phyloP scores from a whole-genome alignment of 495 filamentous ascomycete species.

The Filosporella fistucella region DNA sequence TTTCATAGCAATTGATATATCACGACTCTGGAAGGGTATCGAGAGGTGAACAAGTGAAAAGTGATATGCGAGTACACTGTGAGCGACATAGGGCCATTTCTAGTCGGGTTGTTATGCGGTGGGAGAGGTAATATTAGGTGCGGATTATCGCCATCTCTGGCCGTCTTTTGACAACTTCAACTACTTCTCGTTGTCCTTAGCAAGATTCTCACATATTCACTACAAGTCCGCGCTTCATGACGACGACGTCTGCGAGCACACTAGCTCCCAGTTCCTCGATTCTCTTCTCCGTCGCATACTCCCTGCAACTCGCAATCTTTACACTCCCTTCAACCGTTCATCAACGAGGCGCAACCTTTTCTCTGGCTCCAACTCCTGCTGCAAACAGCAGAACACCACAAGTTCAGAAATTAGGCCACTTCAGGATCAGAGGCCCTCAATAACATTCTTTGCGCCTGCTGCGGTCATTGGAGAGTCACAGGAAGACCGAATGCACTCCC shows the following conservation, averaged over 20 bases:
- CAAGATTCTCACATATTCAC: not conserved
- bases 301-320: constrained; percentile 13
- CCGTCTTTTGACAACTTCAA: constrained; percentile 11
- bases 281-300: constrained; percentile 2
- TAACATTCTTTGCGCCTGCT: too few relatives aligned
- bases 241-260: constrained; percentile 13
- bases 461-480: too few relatives aligned
- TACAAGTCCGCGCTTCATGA: constrained; percentile 18
- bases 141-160: constrained; percentile 10
- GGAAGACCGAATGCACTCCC: too few relatives aligned
- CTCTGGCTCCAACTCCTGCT: constrained; percentile 2
- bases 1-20: constrained; percentile 20
- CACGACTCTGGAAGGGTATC: constrained; percentile 13
- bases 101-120: constrained; percentile 6
- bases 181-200: not conserved
- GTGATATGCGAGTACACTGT: constrained; percentile 16
- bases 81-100: constrained; percentile 9
- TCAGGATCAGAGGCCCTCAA: too few relatives aligned
- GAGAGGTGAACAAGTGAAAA: constrained; percentile 14
- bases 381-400: not conserved
- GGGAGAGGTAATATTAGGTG: constrained; percentile 14
- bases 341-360: constrained; percentile 15
- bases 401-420: too few relatives aligned
- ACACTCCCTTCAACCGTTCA: constrained; percentile 6
- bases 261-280: not conserved